Evolutionary conservation across 768 basidiomycete species (phyloP), one percentile per base, ranked within the genome.

Genomic region (Tricholoma terreum): DNA sequence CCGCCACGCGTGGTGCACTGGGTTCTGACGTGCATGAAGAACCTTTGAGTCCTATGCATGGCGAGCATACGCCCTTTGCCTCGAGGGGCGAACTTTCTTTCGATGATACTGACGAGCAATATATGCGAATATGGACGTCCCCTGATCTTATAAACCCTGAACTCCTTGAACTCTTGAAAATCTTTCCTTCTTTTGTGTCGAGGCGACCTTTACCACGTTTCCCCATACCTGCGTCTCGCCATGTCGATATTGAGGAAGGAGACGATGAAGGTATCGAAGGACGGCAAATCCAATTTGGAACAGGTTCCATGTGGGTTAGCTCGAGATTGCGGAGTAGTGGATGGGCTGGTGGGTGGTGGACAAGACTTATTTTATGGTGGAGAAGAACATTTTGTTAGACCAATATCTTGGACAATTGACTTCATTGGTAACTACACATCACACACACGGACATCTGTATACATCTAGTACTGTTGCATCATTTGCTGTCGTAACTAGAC

Each of bases 261-360:
- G 82, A 82, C 55, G 82, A 83, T 50, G 79, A 81, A 46, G 73
- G 77, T 35, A 74, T 69, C 15, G 83, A 84, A 61, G 77, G 76
- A 58, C 81, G 80, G 55, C 80, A 80, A 34, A 79, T 93, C 57
- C 81, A 80, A 30, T 84, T 84, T 68, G 92, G 92, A 17, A 94
- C 92, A n/a, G 92, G 92, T 7, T 76, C 80, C 48, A 87, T 95
- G 82, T 91, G 89, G 86, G 72, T 91, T 27, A 85, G 90, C 55
- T 67, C 77, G 19, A 83, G 80, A 63, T 66, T 71, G 43, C 84
- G 93, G 35, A 71, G 73, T 36, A 77, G 80, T 27, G 87, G 84
- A 10, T 93, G 86, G 84, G 76, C 83, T 65, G 91, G 92, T 19
- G 77, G 83, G 43, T 89, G 85, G 83, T 94, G 90, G 90, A 83